Evolutionary conservation across 2,329 filamentous ascomycete genomes (phyloP), one percentile per base, ranked within the genome.

Genomic region (Aspergillus vadensis): DNA sequence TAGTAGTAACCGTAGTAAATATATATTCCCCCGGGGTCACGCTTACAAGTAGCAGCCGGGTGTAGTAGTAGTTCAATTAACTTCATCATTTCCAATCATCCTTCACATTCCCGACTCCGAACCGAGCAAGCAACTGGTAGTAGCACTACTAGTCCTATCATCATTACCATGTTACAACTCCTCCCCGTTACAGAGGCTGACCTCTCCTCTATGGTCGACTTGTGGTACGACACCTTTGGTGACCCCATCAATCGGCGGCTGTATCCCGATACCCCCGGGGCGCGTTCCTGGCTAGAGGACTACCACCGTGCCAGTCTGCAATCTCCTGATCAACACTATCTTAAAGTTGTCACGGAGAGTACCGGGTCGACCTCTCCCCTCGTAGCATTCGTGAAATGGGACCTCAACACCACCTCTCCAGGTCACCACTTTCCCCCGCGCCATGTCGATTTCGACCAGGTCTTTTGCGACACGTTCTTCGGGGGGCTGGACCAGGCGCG

Each of bases 401-500:
- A 55, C 32, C 25, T 55, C 23, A 32, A 55, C 12, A 43, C 53
- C 2, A 19, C 19, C 7, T 5, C 41, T 12, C 53, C 39, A 12
- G 53, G 39, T 2, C 19, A 30, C 10, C 39, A 25, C 14, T 55
- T 55, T 41, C 53, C 53, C 2, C 23, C 17, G 1, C 44, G 53
- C 25, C 53, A 36, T 12, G 9, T 10, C n/a, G 53, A 55, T 6
- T 47, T 41, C 23, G 41, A 55, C 27, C 17, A 6, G 12, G 12
- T 5, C 6, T 38, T 55, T 25, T 55, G 53, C 10, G 41, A 55
- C 9, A n/a, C 5, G n/a, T 55, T 55, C 39, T 55, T 55, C 19
- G 39, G 53, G n/a, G 21, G 23, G 10, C 19, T 43, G 27, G 53
- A 55, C 15, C 5, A 6, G n/a, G 39, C 43, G 1, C 14, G 39